A percentile compares a stretch with the other conserved stretches of the same genome.
phyloP scores from a whole-genome alignment of 305 asterid species.

The Fraxinus baroniana region DNA sequence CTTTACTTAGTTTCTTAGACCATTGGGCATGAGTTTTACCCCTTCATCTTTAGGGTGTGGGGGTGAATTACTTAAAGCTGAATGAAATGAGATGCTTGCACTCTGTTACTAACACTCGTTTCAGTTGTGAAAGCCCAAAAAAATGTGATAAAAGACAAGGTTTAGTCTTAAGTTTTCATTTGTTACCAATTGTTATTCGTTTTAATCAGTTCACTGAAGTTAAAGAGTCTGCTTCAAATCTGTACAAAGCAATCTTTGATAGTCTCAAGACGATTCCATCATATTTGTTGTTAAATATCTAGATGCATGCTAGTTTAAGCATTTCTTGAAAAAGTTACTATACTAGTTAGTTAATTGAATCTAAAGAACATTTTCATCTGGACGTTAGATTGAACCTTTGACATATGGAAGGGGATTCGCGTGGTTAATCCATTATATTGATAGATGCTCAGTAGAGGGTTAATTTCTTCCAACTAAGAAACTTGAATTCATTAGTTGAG shows the following conservation, averaged over 20 bases:
- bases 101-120: not conserved
- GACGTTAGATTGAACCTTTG: not conserved
- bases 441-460: not conserved
- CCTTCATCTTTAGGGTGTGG: not conserved
- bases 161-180: not conserved
- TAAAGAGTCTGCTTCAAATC: not conserved
- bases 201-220: not conserved
- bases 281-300: not conserved
- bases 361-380: not conserved
- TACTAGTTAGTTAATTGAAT: not conserved
- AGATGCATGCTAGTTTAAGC: not conserved
- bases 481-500: not conserved
- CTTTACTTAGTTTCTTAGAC: not conserved
- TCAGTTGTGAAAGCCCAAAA: not conserved
- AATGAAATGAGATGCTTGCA: not conserved
- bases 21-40: not conserved
- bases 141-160: not conserved
- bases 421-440: not conserved
- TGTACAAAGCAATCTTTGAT: not conserved
- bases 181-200: not conserved
- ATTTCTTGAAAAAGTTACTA: not conserved
- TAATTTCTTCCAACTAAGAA: not conserved
- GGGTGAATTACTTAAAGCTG: not conserved
- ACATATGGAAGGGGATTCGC: not conserved
- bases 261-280: not conserved